Conservation (phyloP, 1,284 basidiomycete species). For the Entoloma clypeatum region DNA sequence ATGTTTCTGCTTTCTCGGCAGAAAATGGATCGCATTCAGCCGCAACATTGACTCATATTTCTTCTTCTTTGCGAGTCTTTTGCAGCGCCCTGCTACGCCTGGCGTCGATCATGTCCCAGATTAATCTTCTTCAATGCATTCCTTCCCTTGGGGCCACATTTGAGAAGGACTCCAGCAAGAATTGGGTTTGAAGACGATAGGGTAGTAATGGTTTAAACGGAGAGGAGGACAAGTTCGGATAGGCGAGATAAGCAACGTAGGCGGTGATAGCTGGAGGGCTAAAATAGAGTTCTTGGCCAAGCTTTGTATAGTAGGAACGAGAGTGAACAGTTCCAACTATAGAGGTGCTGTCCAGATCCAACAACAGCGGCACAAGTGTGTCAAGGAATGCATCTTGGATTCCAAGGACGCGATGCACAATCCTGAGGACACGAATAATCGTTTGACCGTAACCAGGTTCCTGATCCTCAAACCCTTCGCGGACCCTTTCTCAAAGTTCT, state of each 20-base stretch:
- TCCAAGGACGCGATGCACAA: constrained; percentile 77
- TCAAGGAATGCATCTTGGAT: constrained; percentile 89
- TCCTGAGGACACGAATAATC: constrained; percentile 76
- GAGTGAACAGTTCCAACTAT: constrained; percentile 51
- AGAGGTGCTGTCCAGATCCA: constrained; percentile 55
- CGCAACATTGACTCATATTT: too few relatives aligned
- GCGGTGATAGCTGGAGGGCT: constrained; percentile 73
- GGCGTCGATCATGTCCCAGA: too few relatives aligned
- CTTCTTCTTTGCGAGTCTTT: too few relatives aligned
- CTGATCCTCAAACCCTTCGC: too few relatives aligned
- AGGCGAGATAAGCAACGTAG: constrained; percentile 78
- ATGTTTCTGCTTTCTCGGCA: too few relatives aligned
- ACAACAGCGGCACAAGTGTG: constrained; percentile 75
- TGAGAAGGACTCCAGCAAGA: too few relatives aligned
- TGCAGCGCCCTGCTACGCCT: too few relatives aligned
- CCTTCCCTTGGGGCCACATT: too few relatives aligned
- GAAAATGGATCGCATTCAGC: too few relatives aligned
- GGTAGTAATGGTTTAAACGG: constrained; percentile 73
- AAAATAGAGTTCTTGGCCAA: constrained; percentile 82
- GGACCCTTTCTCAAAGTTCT: constrained; percentile 68
- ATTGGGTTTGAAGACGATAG: too few relatives aligned
- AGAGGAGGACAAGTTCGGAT: constrained; percentile 69
- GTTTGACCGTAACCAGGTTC: constrained; percentile 69
- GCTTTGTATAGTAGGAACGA: constrained; percentile 63
- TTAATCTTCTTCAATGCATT: too few relatives aligned